phyloP scores from a whole-genome alignment of 768 basidiomycete genomes.

The Coprinopsis marcescibilis region DNA sequence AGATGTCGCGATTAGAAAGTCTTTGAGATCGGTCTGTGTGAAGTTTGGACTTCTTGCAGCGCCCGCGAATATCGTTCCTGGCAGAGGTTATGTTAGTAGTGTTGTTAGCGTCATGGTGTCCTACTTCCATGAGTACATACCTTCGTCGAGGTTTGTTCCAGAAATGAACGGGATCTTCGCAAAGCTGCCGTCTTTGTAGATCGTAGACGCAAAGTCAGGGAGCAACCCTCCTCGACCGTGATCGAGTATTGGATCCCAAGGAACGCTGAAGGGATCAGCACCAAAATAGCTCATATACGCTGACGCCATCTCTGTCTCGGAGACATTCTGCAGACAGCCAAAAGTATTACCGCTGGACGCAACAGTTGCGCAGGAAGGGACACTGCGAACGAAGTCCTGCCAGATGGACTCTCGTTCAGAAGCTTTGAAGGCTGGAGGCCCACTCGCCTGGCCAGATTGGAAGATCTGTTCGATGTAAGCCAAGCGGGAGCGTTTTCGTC shows the following conservation, averaged over 20 bases:
- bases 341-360: conserved; percentile 26
- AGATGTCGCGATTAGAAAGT: background rate
- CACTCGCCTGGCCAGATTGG: background rate
- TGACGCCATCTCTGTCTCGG: conserved; percentile 19
- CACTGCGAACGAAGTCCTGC: conserved; percentile 32
- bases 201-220: conserved; percentile 32
- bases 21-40: background rate
- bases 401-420: conserved; percentile 29
- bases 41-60: background rate
- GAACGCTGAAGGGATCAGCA: conserved; percentile 5
- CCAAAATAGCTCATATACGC: conserved; percentile 14
- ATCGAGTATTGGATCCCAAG: conserved; percentile 36
- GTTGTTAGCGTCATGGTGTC: background rate
- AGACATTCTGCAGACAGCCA: conserved; percentile 24
- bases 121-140: conserved; percentile 24
- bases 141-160: conserved; percentile 41
- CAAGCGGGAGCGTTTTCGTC: background rate
- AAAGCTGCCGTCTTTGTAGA: conserved; percentile 21
- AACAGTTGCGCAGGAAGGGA: conserved; percentile 26
- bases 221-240: conserved; percentile 30
- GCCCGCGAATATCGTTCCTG: background rate
- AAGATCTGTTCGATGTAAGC: background rate
- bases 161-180: conserved; percentile 38
- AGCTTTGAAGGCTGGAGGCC: conserved; percentile 9
- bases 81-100: no score